Base-by-base conservation (phyloP, 345 rosid genomes). In the Toxicodendron radicans region DNA sequence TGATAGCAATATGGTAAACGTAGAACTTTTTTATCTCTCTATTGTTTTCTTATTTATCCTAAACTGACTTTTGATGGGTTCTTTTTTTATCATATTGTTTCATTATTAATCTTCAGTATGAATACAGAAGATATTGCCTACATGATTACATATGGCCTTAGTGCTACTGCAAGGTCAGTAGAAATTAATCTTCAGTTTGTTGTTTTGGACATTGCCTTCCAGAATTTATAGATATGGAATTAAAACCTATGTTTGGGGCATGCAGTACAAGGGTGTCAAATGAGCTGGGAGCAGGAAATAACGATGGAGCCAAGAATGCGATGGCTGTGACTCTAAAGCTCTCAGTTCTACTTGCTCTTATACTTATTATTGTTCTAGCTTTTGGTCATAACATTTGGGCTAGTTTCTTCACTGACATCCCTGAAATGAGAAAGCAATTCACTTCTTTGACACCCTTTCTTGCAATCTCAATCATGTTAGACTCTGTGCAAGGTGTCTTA, bases 1-100 rank as follows among this genome's bases (percentile, higher is more conserved):
- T 92, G 65, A 83, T 85, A 46, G 96, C 92, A 74, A 87, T 89
- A 77, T 87, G 96, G 97, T 92, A 76, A 27, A 30, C 64, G 35
- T 58, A 58, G 2, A 46, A 30, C 10, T 65, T 4, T 41, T 69
- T 18, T 51, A 66, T 9, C 13, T 32, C 30, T 27, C 30, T 2
- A 27, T 27, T 27, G 30, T 27, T 27, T 27, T 27, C 30, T 69
- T 69, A 53, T 52, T 6, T 69, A 35, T 41, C 16, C 45, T 7
- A 2, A 14, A 13, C 12, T 3, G 12, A 13, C 35, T 10, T n/a
- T 21, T n/a, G 16, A 64, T 38, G 13, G 11, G 23, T 58, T 4
- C 27, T 21, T 59, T n/a, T 24, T 7, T 12, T 11, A 17, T 41
- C 16, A 12, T 48, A 10, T 10, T 10, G 17, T 12, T 48, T 48